Percentiles rank a stretch among this genome's conserved stretches.
phyloP scores from a whole-genome alignment of 371 early-diverging fungal genomes.

The Fennellomyces sp. region DNA sequence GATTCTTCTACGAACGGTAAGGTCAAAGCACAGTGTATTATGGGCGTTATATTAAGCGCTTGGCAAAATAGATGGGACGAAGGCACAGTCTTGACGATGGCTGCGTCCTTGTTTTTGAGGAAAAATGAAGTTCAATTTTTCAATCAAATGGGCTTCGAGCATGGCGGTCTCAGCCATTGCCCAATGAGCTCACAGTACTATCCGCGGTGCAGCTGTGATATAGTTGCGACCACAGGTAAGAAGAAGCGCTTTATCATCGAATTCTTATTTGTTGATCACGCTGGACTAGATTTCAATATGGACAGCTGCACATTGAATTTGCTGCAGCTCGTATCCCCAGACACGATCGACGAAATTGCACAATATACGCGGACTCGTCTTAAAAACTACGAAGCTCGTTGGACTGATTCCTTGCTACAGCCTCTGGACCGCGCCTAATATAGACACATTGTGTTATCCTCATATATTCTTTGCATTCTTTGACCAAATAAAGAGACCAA shows the following conservation, averaged over 20 bases:
- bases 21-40: too few species aligned
- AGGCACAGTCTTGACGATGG: constrained; percentile 77
- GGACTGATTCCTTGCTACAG: background rate
- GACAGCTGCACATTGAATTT: constrained; percentile 33
- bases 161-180: constrained; percentile 55
- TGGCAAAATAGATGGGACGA: constrained; percentile 60
- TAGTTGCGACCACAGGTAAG: constrained; percentile 30
- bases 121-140: constrained; percentile 87
- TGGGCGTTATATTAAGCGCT: background rate
- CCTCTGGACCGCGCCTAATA: background rate
- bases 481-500: too few species aligned
- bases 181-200: constrained; percentile 26
- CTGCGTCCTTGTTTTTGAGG: constrained; percentile 79
- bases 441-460: background rate
- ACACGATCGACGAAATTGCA: constrained; percentile 14
- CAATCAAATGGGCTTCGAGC: constrained; percentile 82
- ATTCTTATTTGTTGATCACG: too few species aligned
- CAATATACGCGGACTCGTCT: constrained; percentile 3
- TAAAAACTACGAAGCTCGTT: background rate
- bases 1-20: constrained; percentile 94
- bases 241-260: too few species aligned
- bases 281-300: constrained; percentile 26
- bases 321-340: constrained; percentile 23
- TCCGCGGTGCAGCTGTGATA: constrained; percentile 35
- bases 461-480: background rate